phyloP scores from a whole-genome alignment of 352 stramenopile genomes.

The Albugo candida region DNA sequence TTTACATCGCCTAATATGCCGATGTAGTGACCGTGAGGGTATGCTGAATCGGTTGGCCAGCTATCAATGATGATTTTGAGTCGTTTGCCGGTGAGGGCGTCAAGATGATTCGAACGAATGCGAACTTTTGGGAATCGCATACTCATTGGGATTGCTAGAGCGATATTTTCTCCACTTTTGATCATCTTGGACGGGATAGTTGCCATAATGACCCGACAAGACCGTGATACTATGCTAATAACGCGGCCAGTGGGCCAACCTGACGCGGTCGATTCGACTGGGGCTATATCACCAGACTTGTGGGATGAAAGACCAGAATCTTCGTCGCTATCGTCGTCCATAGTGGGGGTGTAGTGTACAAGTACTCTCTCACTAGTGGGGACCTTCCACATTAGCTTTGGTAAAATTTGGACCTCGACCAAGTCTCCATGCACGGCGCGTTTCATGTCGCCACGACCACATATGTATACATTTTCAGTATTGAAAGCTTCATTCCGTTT shows the following conservation, averaged over 20 bases:
- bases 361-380: slow-evolving; percentile 41
- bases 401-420: slow-evolving; percentile 86
- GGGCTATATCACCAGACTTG: background rate
- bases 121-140: slow-evolving; percentile 58
- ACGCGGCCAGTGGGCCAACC: slow-evolving; percentile 56
- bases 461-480: slow-evolving; percentile 21
- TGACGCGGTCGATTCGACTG: background rate
- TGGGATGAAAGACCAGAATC: slow-evolving; percentile 1
- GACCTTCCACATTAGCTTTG: slow-evolving; percentile 48
- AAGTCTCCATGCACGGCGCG: slow-evolving; percentile 94
- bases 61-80: slow-evolving; percentile 70
- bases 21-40: slow-evolving; percentile 67
- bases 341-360: slow-evolving; percentile 46
- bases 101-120: slow-evolving; percentile 57
- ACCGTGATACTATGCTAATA: slow-evolving; percentile 71
- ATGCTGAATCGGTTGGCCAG: slow-evolving; percentile 55
- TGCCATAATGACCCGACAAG: slow-evolving; percentile 36
- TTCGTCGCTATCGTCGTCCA: slow-evolving; percentile 15
- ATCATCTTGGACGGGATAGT: slow-evolving; percentile 56
- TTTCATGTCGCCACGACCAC: slow-evolving; percentile 74
- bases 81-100: slow-evolving; percentile 49
- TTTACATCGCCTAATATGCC: slow-evolving; percentile 38
- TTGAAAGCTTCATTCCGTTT: too few species aligned
- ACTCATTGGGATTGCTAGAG: slow-evolving; percentile 68
- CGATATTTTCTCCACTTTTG: slow-evolving; percentile 31